These are phyloP conservation scores for Trametes cubensis DNA, from an alignment of 768 basidiomycete genomes.

Conservation along the genomic window DNA sequence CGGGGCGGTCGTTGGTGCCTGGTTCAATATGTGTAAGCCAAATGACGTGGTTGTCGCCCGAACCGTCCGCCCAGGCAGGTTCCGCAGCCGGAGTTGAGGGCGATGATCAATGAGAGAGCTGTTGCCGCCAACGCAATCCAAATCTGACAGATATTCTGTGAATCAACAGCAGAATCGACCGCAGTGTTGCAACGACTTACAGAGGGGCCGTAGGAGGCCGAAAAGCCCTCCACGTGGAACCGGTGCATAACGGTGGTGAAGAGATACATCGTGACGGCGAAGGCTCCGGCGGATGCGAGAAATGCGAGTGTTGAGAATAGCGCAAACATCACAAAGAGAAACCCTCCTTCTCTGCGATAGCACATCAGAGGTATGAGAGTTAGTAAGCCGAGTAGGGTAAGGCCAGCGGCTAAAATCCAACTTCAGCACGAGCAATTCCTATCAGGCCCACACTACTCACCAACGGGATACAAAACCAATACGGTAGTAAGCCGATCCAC, in stretches of 20 bases:
- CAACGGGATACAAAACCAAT: constrained; percentile 29
- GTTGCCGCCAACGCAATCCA: constrained; percentile 33
- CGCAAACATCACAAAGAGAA: constrained; percentile 27
- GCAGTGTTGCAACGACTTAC: not conserved
- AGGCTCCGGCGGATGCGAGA: constrained; percentile 26
- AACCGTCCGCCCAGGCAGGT: constrained; percentile 27
- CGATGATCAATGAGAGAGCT: constrained; percentile 23
- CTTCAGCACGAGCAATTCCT: not conserved
- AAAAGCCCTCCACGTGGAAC: constrained; percentile 25
- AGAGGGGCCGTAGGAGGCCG: constrained; percentile 13
- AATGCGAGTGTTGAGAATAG: constrained; percentile 25
- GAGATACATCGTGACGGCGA: constrained; percentile 24
- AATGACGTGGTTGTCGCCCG: constrained; percentile 24
- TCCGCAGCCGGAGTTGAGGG: constrained; percentile 29
- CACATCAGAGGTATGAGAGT: constrained; percentile 25
- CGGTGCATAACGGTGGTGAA: constrained; percentile 25
- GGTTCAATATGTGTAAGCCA: constrained; percentile 23
- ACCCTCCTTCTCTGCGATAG: constrained; percentile 21
- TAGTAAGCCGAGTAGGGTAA: constrained; percentile 20
- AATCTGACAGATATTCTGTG: constrained; percentile 16
- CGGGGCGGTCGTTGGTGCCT: not conserved
- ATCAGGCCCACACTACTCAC: constrained; percentile 12
- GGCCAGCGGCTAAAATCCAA: constrained; percentile 23
- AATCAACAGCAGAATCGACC: no score
- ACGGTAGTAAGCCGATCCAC: constrained; percentile 24